Conservation (phyloP, 164 flowering plant species). For the Akebia trifoliata region DNA sequence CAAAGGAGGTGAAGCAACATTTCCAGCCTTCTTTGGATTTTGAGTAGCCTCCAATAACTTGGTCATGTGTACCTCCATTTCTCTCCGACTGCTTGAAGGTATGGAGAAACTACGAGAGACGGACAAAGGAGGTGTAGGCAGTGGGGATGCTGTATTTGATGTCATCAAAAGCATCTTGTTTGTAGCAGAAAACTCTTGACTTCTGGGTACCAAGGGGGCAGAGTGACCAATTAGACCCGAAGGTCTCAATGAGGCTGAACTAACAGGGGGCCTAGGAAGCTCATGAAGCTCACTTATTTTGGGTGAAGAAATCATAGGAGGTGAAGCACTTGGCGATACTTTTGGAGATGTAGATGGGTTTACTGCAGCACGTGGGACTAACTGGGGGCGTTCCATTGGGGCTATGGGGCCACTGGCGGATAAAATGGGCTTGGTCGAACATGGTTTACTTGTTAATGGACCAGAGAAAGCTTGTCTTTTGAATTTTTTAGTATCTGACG, state of each 20-base stretch:
- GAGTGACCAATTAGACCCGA: conserved; percentile 54
- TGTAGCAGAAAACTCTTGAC: conserved; percentile 29
- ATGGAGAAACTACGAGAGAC: conserved; percentile 78
- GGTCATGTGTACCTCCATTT: conserved; percentile 35
- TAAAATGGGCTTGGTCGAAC: conserved; percentile 31
- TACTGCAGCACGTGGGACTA: conserved; percentile 32
- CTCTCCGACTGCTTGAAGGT: conserved; percentile 74
- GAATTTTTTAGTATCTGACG: conserved; percentile 40
- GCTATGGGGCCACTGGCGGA: conserved; percentile 45
- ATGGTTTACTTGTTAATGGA: conserved; percentile 52
- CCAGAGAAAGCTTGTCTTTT: conserved; percentile 74
- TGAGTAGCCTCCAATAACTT: conserved; percentile 43
- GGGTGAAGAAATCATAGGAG: conserved; percentile 62
- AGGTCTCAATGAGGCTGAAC: conserved; percentile 21
- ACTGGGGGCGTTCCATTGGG: conserved; percentile 28
- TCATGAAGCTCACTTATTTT: conserved; percentile 93
- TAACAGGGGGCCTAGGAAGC: conserved; percentile 82
- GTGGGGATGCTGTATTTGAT: conserved; percentile 49
- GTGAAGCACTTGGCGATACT: conserved; percentile 55
- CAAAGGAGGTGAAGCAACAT: conserved; percentile 66
- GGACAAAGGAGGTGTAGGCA: conserved; percentile 62
- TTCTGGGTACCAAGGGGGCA: conserved; percentile 55
- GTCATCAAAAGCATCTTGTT: conserved; percentile 28
- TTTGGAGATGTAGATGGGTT: conserved; percentile 45
- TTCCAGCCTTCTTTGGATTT: conserved; percentile 28